phyloP scores from a whole-genome alignment of 257 asterid genomes.

The Lycium barbarum region DNA sequence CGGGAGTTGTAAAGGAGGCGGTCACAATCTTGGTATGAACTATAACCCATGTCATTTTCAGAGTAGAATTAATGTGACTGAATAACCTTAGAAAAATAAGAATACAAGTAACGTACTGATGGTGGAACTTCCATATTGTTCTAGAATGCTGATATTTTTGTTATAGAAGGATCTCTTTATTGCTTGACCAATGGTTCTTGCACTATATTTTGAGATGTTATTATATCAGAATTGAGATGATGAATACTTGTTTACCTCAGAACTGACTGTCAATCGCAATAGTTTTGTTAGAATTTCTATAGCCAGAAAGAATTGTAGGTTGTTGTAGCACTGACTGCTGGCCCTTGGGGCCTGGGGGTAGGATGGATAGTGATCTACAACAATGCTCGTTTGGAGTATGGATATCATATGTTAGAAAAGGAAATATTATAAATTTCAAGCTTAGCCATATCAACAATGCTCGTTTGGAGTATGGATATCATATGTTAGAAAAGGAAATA shows the following conservation, averaged over 20 bases:
- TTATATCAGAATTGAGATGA: neutral
- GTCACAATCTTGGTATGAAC: conserved; percentile 86
- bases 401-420: too few relatives aligned
- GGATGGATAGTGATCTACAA: too few relatives aligned
- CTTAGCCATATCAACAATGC: too few relatives aligned
- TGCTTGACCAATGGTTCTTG: neutral
- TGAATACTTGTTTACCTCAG: neutral
- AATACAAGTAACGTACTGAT: neutral
- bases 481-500: too few relatives aligned
- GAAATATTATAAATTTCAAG: neutral
- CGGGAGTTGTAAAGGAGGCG: conserved; percentile 99
- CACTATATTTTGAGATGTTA: neutral
- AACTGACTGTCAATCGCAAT: neutral
- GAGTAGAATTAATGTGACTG: neutral
- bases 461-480: too few relatives aligned
- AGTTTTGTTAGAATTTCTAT: neutral
- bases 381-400: too few relatives aligned
- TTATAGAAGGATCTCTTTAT: neutral
- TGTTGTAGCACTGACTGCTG: neutral
- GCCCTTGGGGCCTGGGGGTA: too few relatives aligned
- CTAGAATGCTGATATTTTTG: neutral
- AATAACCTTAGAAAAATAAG: neutral
- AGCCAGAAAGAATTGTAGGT: neutral
- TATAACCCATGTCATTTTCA: neutral
- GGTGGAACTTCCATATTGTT: neutral